phyloP scores from a whole-genome alignment of 2,329 filamentous ascomycete species.

The Fusarium tricinctum region DNA sequence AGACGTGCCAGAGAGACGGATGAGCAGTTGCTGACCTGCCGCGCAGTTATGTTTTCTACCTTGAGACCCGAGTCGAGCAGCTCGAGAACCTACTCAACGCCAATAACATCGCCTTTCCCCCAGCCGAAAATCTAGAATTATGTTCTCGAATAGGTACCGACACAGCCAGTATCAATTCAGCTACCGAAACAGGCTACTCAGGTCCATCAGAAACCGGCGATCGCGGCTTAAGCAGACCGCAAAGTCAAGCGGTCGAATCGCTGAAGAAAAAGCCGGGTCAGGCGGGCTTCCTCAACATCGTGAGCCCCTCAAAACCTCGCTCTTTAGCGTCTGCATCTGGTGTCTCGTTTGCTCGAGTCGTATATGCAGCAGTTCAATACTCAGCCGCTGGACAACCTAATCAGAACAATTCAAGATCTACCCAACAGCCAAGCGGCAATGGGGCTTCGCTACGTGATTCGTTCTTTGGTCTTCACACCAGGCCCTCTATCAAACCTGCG shows the following conservation, averaged over 20 bases:
- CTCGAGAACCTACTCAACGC: constrained; percentile 81
- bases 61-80: constrained; percentile 87
- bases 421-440: constrained; percentile 51
- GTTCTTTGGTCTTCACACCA: constrained; percentile 96
- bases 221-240: constrained; percentile 45
- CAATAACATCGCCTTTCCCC: constrained; percentile 79
- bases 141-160: constrained; percentile 65
- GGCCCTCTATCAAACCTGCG: constrained; percentile 87
- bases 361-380: constrained; percentile 91
- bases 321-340: constrained; percentile 89
- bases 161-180: constrained; percentile 50
- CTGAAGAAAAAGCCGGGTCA: constrained; percentile 56
- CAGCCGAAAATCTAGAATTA: constrained; percentile 77
- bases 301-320: constrained; percentile 81
- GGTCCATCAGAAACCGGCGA: constrained; percentile 53
- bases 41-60: constrained; percentile 89
- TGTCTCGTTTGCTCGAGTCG: constrained; percentile 93
- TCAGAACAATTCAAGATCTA: constrained; percentile 44
- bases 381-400: constrained; percentile 74
- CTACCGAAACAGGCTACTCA: constrained; percentile 53
- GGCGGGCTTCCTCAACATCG: constrained; percentile 77
- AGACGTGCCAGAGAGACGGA: not conserved
- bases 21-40: constrained; percentile 39
- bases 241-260: constrained; percentile 52
- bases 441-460: constrained; percentile 92